Evolutionary conservation across 768 basidiomycete genomes (phyloP).

Genomic region (Sporobolomyces roseus): DNA sequence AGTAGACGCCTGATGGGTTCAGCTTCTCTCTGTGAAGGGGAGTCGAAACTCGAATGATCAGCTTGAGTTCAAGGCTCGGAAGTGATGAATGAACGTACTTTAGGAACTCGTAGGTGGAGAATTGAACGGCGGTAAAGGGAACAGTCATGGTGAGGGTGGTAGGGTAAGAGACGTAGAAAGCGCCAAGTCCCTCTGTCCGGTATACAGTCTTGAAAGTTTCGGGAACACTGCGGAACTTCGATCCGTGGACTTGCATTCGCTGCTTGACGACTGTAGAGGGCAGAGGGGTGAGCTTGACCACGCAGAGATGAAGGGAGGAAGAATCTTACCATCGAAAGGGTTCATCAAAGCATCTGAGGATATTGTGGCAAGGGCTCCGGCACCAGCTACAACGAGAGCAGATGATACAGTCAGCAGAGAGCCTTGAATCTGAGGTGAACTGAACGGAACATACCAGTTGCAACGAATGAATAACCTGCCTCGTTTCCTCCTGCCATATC

Average conservation of each 20-base stretch:
- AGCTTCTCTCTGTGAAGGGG: conserved; percentile 48
- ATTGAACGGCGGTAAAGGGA: conserved; percentile 97
- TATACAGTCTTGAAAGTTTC: conserved; percentile 83
- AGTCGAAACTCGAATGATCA: background rate
- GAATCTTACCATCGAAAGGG: conserved; percentile 85
- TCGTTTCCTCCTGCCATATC: conserved; percentile 83
- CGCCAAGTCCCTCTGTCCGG: conserved; percentile 73
- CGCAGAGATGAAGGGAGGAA: too few species aligned
- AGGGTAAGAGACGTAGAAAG: conserved; percentile 98
- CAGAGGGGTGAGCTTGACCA: too few species aligned
- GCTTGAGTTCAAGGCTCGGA: background rate
- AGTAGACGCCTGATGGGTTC: conserved; percentile 82
- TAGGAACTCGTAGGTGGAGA: conserved; percentile 89
- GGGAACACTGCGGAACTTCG: conserved; percentile 78
- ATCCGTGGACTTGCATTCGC: conserved; percentile 96
- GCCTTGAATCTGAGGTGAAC: background rate
- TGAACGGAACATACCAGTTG: conserved; percentile 67
- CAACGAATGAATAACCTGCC: conserved; percentile 71
- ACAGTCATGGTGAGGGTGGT: conserved; percentile 92
- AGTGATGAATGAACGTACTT: conserved; percentile 58
- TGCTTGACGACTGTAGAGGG: conserved; percentile 99
- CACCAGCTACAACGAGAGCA: conserved; percentile 61
- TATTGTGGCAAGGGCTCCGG: conserved; percentile 90
- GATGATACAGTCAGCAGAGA: background rate
- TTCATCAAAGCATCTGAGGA: conserved; percentile 98